These are phyloP conservation scores for Blepharisma stoltei DNA, from an alignment of 73 alveolate species.

Conservation along the genomic window DNA sequence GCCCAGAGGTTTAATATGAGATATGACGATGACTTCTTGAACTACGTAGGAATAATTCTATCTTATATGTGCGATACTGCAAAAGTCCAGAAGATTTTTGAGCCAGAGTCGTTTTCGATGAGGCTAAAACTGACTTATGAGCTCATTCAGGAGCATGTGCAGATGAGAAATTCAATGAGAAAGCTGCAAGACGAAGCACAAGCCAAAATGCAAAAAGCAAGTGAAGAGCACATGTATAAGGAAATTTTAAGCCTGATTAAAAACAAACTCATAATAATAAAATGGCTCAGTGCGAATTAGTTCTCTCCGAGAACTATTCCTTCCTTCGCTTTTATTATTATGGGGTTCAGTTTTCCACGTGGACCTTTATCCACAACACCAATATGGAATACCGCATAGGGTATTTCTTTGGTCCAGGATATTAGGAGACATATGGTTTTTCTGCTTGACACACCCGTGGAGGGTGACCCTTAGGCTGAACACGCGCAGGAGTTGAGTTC, in stretches of 20 bases:
- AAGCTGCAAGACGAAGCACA: constrained; percentile 49
- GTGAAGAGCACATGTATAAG: constrained; percentile 35
- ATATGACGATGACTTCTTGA: constrained; percentile 44
- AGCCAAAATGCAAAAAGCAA: constrained; percentile 43
- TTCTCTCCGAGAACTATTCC: too few relatives aligned
- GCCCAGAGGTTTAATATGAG: constrained; percentile 41
- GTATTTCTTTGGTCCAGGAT: too few relatives aligned
- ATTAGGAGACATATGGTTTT: too few relatives aligned
- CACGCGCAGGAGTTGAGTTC: too few relatives aligned
- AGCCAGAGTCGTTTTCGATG: constrained; percentile 35
- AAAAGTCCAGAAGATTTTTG: constrained; percentile 41
- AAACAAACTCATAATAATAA: too few relatives aligned
- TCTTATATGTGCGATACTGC: constrained; percentile 38
- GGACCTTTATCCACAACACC: too few relatives aligned
- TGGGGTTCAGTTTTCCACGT: too few relatives aligned
- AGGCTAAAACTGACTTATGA: constrained; percentile 43
- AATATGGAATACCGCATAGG: too few relatives aligned
- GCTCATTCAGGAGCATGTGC: constrained; percentile 50
- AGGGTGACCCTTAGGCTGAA: too few relatives aligned
- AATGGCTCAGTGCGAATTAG: too few relatives aligned
- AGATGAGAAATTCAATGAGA: constrained; percentile 51
- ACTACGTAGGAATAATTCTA: constrained; percentile 39
- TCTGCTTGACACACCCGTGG: too few relatives aligned
- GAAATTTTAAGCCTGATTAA: constrained; percentile 54
- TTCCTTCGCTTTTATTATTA: too few relatives aligned